Evolutionary conservation across 2,329 filamentous ascomycete species (phyloP).

Genomic region (Fusarium torulosum): DNA sequence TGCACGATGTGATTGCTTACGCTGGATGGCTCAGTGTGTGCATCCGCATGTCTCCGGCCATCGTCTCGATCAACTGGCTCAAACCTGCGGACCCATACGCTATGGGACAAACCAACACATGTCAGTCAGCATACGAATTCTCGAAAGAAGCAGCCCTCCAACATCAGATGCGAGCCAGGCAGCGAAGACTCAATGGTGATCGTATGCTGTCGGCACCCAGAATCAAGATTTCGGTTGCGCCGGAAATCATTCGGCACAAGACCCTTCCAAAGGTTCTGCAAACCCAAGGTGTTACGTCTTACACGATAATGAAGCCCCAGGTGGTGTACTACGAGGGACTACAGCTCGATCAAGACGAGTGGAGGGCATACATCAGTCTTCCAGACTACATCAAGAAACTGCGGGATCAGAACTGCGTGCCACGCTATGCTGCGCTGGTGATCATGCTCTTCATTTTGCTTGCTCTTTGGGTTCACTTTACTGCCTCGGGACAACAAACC

Average conservation of each 20-base stretch:
- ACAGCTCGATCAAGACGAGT: constrained; percentile 40
- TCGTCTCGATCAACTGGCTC: constrained; percentile 48
- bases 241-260: constrained; percentile 44
- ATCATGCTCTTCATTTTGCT: constrained; percentile 25
- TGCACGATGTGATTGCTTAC: constrained; percentile 50
- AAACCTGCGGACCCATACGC: constrained; percentile 48
- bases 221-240: constrained; percentile 52
- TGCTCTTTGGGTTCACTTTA: constrained; percentile 14
- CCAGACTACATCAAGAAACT: constrained; percentile 40
- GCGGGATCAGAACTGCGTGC: constrained; percentile 22
- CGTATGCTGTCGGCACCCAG: constrained; percentile 36
- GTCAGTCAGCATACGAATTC: constrained; percentile 29
- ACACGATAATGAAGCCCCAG: constrained; percentile 45
- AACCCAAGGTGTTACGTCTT: constrained; percentile 30
- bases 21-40: constrained; percentile 51
- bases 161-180: constrained; percentile 8
- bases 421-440: constrained; percentile 22
- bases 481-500: constrained; percentile 14
- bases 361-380: constrained; percentile 32
- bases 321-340: constrained; percentile 51
- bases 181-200: neutral
- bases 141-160: constrained; percentile 26
- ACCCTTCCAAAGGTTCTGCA: constrained; percentile 14
- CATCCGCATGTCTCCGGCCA: constrained; percentile 43
- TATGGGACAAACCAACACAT: constrained; percentile 41